phyloP scores from a whole-genome alignment of 352 stramenopile species.

The Phytophthora ohioensis region DNA sequence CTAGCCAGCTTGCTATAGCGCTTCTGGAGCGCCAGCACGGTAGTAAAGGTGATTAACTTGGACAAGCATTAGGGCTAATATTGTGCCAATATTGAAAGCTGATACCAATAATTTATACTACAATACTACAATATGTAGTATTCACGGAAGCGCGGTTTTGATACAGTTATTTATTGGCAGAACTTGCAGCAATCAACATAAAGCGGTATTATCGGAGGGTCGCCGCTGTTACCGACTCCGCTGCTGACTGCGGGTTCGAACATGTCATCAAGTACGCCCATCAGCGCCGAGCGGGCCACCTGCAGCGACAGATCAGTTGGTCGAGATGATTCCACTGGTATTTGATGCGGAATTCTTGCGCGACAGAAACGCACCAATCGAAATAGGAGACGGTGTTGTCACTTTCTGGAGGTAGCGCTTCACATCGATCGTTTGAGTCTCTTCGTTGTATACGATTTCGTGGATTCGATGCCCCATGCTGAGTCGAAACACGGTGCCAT shows the following conservation, averaged over 20 bases:
- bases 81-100: too few relatives aligned
- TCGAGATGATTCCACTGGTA: conserved; percentile 90
- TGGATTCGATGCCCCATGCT: conserved; percentile 92
- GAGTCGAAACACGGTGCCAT: conserved; percentile 64
- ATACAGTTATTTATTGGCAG: too few relatives aligned
- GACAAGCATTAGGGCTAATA: too few relatives aligned
- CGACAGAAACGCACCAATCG: conserved; percentile 67
- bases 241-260: conserved; percentile 17
- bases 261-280: conserved; percentile 47
- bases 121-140: too few relatives aligned
- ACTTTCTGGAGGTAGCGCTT: conserved; percentile 84
- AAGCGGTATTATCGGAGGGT: too few relatives aligned
- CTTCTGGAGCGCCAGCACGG: too few relatives aligned
- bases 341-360: conserved; percentile 82
- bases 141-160: too few relatives aligned
- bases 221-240: background rate
- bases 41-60: too few relatives aligned
- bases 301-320: conserved; percentile 79
- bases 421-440: conserved; percentile 87
- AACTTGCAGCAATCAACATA: too few relatives aligned
- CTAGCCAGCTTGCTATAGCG: too few relatives aligned
- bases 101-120: too few relatives aligned
- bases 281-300: conserved; percentile 50
- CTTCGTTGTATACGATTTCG: conserved; percentile 89
- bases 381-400: conserved; percentile 65